A percentile compares a stretch with the other conserved stretches of the same genome.
These are phyloP conservation scores for Trametes maxima DNA, from an alignment of 768 basidiomycete species.

Conservation along the genomic window DNA sequence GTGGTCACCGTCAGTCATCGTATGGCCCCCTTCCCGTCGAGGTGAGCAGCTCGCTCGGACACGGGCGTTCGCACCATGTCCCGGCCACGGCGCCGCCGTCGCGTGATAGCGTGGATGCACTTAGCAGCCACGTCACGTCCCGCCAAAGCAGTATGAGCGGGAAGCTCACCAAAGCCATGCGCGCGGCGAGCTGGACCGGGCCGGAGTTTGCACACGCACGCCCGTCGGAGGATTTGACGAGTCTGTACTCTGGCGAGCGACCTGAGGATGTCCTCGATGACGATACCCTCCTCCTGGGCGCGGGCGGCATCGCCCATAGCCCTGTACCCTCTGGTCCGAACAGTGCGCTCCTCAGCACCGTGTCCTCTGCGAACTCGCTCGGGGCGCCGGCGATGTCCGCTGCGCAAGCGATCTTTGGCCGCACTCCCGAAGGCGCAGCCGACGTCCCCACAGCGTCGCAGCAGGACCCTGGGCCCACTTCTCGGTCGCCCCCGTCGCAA, in stretches of 20 bases:
- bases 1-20: slow-evolving; percentile 12
- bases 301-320: slow-evolving; percentile 43
- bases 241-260: slow-evolving; percentile 46
- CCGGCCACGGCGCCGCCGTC: slow-evolving; percentile 20
- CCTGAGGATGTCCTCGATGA: slow-evolving; percentile 48
- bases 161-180: slow-evolving; percentile 47
- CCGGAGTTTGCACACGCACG: slow-evolving; percentile 39
- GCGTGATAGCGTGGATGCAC: slow-evolving; percentile 51
- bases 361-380: slow-evolving; percentile 30
- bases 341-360: slow-evolving; percentile 32
- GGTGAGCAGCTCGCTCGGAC: not conserved
- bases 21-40: slow-evolving; percentile 7
- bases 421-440: slow-evolving; percentile 33
- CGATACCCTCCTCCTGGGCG: slow-evolving; percentile 55
- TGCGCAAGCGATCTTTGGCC: slow-evolving; percentile 36
- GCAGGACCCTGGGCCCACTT: slow-evolving; percentile 12
- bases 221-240: slow-evolving; percentile 45
- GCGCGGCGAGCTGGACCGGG: slow-evolving; percentile 70
- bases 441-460: slow-evolving; percentile 23
- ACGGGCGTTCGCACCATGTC: slow-evolving; percentile 1
- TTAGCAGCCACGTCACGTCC: slow-evolving; percentile 34
- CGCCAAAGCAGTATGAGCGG: slow-evolving; percentile 33
- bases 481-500: not conserved
- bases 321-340: slow-evolving; percentile 30
- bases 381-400: slow-evolving; percentile 25